Conservation (phyloP, 2,329 filamentous ascomycete genomes). For the Phaeomoniella chlamydospora region DNA sequence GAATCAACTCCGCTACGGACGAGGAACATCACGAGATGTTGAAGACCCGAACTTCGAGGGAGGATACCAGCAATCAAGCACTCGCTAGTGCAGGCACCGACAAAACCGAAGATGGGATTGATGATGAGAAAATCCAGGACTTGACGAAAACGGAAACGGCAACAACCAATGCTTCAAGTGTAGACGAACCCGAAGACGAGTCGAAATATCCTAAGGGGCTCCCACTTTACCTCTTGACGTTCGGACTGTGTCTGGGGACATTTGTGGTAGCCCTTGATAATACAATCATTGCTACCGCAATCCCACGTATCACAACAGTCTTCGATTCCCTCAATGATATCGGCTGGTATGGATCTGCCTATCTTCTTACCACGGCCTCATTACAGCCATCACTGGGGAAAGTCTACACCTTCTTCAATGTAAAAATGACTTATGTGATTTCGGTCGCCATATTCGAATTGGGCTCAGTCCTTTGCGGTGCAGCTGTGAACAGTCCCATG, state of each 20-base stretch:
- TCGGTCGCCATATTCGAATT: conserved; percentile 35
- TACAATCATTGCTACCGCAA: conserved; percentile 12
- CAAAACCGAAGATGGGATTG: no score
- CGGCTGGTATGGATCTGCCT: conserved; percentile 24
- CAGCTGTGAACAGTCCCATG: conserved; percentile 32
- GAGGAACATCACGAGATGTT: no score
- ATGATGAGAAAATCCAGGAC: not conserved
- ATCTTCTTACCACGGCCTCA: conserved; percentile 26
- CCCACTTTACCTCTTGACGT: conserved; percentile 9
- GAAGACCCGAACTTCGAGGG: no score
- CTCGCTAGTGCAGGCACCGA: no score
- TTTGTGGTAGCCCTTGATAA: conserved; percentile 16
- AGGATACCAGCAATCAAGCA: no score
- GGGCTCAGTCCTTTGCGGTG: conserved; percentile 36
- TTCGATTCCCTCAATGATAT: conserved; percentile 25
- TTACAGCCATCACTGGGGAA: conserved; percentile 32
- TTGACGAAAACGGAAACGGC: not conserved
- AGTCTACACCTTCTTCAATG: conserved; percentile 28
- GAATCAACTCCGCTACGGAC: no score
- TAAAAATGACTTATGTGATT: conserved; percentile 31
- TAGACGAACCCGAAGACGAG: conserved; percentile 9
- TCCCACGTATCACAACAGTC: conserved; percentile 14
- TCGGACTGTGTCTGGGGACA: conserved; percentile 13
- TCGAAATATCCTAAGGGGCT: conserved; percentile 10
- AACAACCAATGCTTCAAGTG: conserved; percentile 5